A percentile compares a stretch with the other conserved stretches of the same genome.
Conservation (phyloP, 441 rosid species). For the Adansonia grandidieri region DNA sequence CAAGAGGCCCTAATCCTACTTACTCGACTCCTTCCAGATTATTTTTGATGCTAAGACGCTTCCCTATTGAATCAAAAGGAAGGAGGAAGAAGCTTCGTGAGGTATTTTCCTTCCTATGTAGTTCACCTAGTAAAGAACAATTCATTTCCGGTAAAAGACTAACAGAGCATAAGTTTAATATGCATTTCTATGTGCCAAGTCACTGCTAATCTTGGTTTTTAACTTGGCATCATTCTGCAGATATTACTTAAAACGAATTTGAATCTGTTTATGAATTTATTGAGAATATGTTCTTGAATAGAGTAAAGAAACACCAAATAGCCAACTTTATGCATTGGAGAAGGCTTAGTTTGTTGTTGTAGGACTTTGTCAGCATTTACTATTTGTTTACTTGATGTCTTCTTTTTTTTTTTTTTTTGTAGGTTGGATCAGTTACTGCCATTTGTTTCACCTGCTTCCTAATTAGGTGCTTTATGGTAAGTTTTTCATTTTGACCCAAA, state of each 20-base stretch:
- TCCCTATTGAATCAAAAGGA: slow-evolving; percentile 91
- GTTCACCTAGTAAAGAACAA: not conserved
- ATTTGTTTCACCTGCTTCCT: slow-evolving; percentile 87
- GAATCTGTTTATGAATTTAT: not conserved
- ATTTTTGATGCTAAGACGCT: slow-evolving; percentile 83
- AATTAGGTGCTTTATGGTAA: slow-evolving; percentile 81
- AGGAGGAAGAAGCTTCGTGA: slow-evolving; percentile 90
- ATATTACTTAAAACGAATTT: not conserved
- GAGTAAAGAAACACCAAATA: not conserved
- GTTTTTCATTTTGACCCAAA: slow-evolving; percentile 26
- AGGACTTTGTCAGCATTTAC: not conserved
- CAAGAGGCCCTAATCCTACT: slow-evolving; percentile 12
- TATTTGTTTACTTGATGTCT: slow-evolving; percentile 22
- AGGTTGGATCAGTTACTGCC: slow-evolving; percentile 91
- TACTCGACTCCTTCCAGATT: slow-evolving; percentile 45
- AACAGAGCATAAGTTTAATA: not conserved
- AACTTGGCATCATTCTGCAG: not conserved
- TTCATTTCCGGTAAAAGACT: not conserved
- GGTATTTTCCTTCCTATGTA: slow-evolving; percentile 43
- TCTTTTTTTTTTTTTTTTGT: slow-evolving; percentile 20
- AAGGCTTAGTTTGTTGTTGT: slow-evolving; percentile 9
- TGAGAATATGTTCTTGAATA: not conserved
- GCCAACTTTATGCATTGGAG: not conserved
- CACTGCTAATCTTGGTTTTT: not conserved
- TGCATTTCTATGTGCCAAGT: not conserved